Conservation (phyloP, 768 basidiomycete species). For the Termitomyces sp. region DNA sequence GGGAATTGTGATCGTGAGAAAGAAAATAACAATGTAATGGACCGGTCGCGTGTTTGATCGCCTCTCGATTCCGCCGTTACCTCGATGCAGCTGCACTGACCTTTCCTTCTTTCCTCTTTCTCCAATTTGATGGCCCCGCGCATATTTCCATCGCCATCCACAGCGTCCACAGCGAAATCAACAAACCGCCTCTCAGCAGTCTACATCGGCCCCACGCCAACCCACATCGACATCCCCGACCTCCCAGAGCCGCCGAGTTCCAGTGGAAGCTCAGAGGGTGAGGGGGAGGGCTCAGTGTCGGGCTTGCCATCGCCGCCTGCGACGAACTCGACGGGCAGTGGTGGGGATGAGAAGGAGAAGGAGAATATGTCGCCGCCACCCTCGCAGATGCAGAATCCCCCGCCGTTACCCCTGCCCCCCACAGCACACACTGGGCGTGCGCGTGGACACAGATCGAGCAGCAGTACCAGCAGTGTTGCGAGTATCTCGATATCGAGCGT, state of each 20-base stretch:
- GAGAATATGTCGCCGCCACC: neutral
- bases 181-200: slow-evolving; percentile 35
- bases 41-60: neutral
- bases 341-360: slow-evolving; percentile 15
- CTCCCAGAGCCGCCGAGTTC: slow-evolving; percentile 72
- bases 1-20: no score
- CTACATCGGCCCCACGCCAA: slow-evolving; percentile 30
- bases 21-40: neutral
- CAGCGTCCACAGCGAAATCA: slow-evolving; percentile 20
- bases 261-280: slow-evolving; percentile 30
- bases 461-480: slow-evolving; percentile 11
- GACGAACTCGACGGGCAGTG: slow-evolving; percentile 79
- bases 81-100: neutral
- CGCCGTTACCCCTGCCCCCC: slow-evolving; percentile 14
- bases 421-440: neutral
- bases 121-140: slow-evolving; percentile 39
- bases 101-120: neutral
- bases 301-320: slow-evolving; percentile 82
- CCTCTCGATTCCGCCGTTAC: neutral
- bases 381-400: slow-evolving; percentile 9
- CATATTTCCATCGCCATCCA: slow-evolving; percentile 16
- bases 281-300: slow-evolving; percentile 28
- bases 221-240: slow-evolving; percentile 47
- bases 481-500: slow-evolving; percentile 7
- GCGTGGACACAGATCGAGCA: neutral